A percentile compares a stretch with the other conserved stretches of the same genome.
Evolutionary conservation across 2,329 filamentous ascomycete species (phyloP).

Genomic region (Mollisia scopiformis): DNA sequence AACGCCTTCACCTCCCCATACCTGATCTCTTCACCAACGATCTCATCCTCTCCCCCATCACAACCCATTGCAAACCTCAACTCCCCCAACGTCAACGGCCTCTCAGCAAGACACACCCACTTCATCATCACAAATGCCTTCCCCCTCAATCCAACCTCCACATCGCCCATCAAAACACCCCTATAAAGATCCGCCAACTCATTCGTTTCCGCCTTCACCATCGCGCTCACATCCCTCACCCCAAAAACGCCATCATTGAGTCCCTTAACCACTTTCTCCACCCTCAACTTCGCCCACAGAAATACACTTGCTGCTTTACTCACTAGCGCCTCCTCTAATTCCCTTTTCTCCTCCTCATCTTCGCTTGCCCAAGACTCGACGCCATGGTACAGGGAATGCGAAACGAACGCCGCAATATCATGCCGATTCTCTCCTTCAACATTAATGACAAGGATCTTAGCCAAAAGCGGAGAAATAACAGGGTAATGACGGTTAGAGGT

Average conservation of each 20-base stretch:
- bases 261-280: slow-evolving; percentile 15
- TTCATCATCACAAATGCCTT: slow-evolving; percentile 24
- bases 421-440: neutral
- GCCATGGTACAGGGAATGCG: neutral
- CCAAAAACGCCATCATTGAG: slow-evolving; percentile 22
- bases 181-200: slow-evolving; percentile 23
- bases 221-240: neutral
- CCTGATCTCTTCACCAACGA: neutral
- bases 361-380: neutral
- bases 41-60: neutral
- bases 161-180: slow-evolving; percentile 16
- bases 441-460: slow-evolving; percentile 18
- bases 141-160: slow-evolving; percentile 2
- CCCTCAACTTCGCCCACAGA: slow-evolving; percentile 37
- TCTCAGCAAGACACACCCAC: slow-evolving; percentile 28
- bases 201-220: slow-evolving; percentile 11
- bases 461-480: slow-evolving; percentile 29
- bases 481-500: slow-evolving; percentile 25
- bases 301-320: slow-evolving; percentile 38
- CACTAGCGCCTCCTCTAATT: slow-evolving; percentile 26
- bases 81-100: slow-evolving; percentile 25
- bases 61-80: slow-evolving; percentile 24
- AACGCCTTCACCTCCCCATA: slow-evolving; percentile 12
- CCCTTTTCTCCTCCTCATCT: slow-evolving; percentile 2
- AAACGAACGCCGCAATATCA: neutral